These are phyloP conservation scores for Sugiyamaella qingdaonensis DNA, from an alignment of 805 yeast genomes.

Conservation along the genomic window DNA sequence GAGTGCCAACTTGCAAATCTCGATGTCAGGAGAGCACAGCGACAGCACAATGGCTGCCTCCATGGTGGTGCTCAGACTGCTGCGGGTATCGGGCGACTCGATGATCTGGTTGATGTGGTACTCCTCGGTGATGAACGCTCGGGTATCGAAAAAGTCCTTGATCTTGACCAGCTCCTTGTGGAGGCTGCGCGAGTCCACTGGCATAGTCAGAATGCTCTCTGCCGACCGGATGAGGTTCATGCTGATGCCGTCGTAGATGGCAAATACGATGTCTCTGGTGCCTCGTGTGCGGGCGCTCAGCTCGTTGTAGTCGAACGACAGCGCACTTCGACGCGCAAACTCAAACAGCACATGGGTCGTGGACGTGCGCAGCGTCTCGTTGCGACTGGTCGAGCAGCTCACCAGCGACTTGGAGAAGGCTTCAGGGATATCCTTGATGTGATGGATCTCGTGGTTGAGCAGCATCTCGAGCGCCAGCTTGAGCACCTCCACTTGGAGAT, in stretches of 20 bases:
- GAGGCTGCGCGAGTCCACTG: slow-evolving; percentile 26
- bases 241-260: slow-evolving; percentile 19
- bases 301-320: background rate
- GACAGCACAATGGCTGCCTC: slow-evolving; percentile 52
- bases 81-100: background rate
- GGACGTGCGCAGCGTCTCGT: slow-evolving; percentile 11
- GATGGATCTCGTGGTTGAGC: slow-evolving; percentile 1
- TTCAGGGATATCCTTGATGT: slow-evolving; percentile 4
- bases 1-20: slow-evolving; percentile 46
- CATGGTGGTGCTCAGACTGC: slow-evolving; percentile 29
- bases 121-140: slow-evolving; percentile 1
- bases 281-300: slow-evolving; percentile 1
- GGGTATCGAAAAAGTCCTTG: slow-evolving; percentile 5
- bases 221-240: slow-evolving; percentile 39
- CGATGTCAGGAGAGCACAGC: slow-evolving; percentile 48
- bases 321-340: slow-evolving; percentile 5
- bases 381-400: slow-evolving; percentile 13
- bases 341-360: slow-evolving; percentile 14
- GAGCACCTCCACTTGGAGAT: slow-evolving; percentile 11
- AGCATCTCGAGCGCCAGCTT: slow-evolving; percentile 9
- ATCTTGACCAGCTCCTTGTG: slow-evolving; percentile 10
- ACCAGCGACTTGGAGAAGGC: slow-evolving; percentile 14
- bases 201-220: slow-evolving; percentile 37
- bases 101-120: slow-evolving; percentile 3
- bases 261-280: slow-evolving; percentile 14